A percentile compares a stretch with the other conserved stretches of the same genome.
Evolutionary conservation across 192 early-diverging fungal species (phyloP).

Genomic region (Gaertneriomyces semiglobifer): DNA sequence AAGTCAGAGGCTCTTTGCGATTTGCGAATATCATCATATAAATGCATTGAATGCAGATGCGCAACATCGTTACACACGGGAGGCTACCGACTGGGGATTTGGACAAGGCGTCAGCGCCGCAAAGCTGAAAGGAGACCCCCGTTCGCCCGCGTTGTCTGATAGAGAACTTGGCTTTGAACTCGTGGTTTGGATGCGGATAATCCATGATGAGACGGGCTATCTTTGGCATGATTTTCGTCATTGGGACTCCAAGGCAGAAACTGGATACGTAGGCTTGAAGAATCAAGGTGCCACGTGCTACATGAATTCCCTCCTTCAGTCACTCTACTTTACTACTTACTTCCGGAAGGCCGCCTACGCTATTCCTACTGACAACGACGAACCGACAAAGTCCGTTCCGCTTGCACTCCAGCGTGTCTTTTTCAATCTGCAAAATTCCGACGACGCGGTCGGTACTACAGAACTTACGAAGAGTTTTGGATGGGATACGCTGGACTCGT

Average conservation of each 20-base stretch:
- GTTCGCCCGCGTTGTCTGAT: constrained; percentile 9
- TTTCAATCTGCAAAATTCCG: constrained; percentile 77
- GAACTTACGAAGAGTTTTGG: constrained; percentile 98
- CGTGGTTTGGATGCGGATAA: constrained; percentile 68
- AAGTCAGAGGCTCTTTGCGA: constrained; percentile 1
- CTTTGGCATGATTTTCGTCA: constrained; percentile 91
- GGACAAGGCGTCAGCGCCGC: constrained; percentile 67
- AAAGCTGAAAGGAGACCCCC: constrained; percentile 36
- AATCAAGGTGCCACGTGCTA: constrained; percentile 99
- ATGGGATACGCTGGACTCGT: constrained; percentile 92
- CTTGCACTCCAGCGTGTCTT: constrained; percentile 93
- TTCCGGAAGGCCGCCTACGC: constrained; percentile 89
- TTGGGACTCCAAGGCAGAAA: constrained; percentile 86
- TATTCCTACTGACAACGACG: constrained; percentile 87
- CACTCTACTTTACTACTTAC: constrained; percentile 88
- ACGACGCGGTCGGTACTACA: constrained; percentile 76
- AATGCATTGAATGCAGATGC: constrained; percentile 41
- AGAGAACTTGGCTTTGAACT: constrained; percentile 49
- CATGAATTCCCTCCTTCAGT: constrained; percentile 97
- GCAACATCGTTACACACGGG: constrained; percentile 76
- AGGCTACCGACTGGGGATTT: constrained; percentile 95
- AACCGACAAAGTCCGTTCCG: constrained; percentile 81
- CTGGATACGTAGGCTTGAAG: constrained; percentile 89
- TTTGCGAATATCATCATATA: too few relatives aligned
- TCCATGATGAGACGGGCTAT: constrained; percentile 85